Evolutionary conservation across 2,329 filamentous ascomycete species (phyloP).

Genomic region (Phaeophleospora eucalypticola): DNA sequence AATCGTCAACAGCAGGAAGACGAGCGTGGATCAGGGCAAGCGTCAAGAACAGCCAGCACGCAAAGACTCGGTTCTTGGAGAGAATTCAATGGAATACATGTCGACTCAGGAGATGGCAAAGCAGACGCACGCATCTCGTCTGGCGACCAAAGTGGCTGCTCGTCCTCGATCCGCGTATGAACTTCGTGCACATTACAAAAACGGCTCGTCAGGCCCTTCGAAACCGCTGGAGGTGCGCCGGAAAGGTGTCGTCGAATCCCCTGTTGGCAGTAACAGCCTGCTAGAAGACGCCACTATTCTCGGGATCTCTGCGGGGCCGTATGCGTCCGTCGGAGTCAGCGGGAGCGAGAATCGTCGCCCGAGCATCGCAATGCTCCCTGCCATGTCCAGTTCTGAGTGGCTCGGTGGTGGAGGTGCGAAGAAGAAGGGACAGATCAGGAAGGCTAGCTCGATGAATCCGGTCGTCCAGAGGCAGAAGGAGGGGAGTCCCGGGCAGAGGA

Average conservation of each 20-base stretch:
- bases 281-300: conserved; percentile 32
- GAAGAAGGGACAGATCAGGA: conserved; percentile 11
- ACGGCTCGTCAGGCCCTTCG: conserved; percentile 11
- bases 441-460: conserved; percentile 11
- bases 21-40: background rate
- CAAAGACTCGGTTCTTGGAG: background rate
- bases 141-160: background rate
- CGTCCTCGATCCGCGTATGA: conserved; percentile 32
- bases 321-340: conserved; percentile 16
- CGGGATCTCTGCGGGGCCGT: conserved; percentile 33
- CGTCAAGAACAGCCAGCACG: background rate
- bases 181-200: conserved; percentile 32
- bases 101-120: background rate
- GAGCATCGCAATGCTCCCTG: conserved; percentile 15
- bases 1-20: background rate
- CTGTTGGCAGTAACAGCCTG: conserved; percentile 9
- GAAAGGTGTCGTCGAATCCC: conserved; percentile 20
- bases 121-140: background rate
- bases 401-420: conserved; percentile 22
- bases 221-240: conserved; percentile 25
- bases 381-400: conserved; percentile 31
- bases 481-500: conserved; percentile 22
- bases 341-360: conserved; percentile 7
- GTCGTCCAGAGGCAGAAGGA: background rate
- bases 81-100: too few relatives aligned